These are phyloP conservation scores for Exophiala calicioides DNA, from an alignment of 2,329 filamentous ascomycete genomes.

Conservation along the genomic window DNA sequence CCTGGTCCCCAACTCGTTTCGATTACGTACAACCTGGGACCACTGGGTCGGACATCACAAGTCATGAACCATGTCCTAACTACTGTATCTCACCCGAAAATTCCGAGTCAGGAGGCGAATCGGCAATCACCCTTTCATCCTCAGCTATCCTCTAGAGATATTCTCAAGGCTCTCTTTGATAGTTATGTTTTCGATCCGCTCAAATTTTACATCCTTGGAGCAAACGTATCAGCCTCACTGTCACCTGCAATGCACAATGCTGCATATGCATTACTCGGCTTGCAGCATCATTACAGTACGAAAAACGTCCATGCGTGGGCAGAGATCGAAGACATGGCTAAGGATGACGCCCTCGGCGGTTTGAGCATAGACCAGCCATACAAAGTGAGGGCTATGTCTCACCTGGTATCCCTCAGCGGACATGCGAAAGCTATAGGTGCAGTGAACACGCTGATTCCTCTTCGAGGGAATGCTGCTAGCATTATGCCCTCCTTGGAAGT, in stretches of 20 bases:
- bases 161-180: slow-evolving; percentile 41
- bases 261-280: slow-evolving; percentile 42
- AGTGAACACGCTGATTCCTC: slow-evolving; percentile 47
- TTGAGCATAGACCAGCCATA: slow-evolving; percentile 47
- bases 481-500: slow-evolving; percentile 40
- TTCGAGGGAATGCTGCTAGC: slow-evolving; percentile 41
- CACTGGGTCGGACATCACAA: slow-evolving; percentile 46
- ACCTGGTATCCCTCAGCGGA: slow-evolving; percentile 41
- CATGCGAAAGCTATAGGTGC: slow-evolving; percentile 49
- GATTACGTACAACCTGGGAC: slow-evolving; percentile 45
- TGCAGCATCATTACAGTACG: slow-evolving; percentile 44
- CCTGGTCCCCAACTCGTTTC: slow-evolving; percentile 37
- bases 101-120: slow-evolving; percentile 27
- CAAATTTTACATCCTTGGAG: slow-evolving; percentile 45
- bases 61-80: slow-evolving; percentile 46
- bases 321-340: slow-evolving; percentile 41
- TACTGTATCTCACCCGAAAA: slow-evolving; percentile 43
- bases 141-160: slow-evolving; percentile 24
- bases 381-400: slow-evolving; percentile 43
- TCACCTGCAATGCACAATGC: slow-evolving; percentile 48
- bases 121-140: slow-evolving; percentile 35
- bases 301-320: slow-evolving; percentile 40
- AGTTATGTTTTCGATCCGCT: slow-evolving; percentile 45
- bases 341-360: slow-evolving; percentile 43
- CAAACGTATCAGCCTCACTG: slow-evolving; percentile 44